Percentiles rank a stretch among this genome's conserved stretches.
Conservation (phyloP, 2,329 filamentous ascomycete genomes). For the Sporothrix pallida region DNA sequence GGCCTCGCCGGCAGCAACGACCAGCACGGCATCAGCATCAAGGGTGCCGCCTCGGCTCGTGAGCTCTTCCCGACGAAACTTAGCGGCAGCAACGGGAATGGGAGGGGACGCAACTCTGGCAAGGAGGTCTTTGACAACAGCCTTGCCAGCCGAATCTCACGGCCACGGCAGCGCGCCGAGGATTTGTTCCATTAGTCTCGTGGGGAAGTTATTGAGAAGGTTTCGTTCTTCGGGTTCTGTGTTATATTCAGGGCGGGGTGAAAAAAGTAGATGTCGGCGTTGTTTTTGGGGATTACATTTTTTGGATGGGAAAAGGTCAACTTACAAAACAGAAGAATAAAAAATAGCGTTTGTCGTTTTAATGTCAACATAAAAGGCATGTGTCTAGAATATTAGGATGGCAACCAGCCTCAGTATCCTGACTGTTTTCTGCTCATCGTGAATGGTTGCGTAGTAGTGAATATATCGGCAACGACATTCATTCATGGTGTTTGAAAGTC, state of each 20-base stretch:
- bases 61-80: conserved; percentile 74
- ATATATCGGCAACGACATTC: too few species aligned
- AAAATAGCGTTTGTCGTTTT: background rate
- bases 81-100: conserved; percentile 41
- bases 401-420: too few species aligned
- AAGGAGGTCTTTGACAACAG: conserved; percentile 73
- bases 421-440: too few species aligned
- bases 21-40: conserved; percentile 62
- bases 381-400: too few species aligned
- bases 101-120: conserved; percentile 56
- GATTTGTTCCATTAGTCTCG: conserved; percentile 69
- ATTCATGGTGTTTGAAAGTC: too few species aligned
- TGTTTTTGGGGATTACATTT: background rate
- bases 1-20: conserved; percentile 57
- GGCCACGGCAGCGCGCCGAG: conserved; percentile 68
- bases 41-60: conserved; percentile 64
- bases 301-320: background rate
- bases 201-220: background rate
- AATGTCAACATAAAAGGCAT: background rate
- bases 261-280: background rate
- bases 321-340: conserved; percentile 12
- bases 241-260: too few species aligned
- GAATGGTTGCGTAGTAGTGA: too few species aligned
- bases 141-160: conserved; percentile 60
- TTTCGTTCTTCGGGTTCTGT: background rate